A percentile compares a stretch with the other conserved stretches of the same genome.
Conservation (phyloP, 805 yeast species). For the Hanseniaspora lachancei region DNA sequence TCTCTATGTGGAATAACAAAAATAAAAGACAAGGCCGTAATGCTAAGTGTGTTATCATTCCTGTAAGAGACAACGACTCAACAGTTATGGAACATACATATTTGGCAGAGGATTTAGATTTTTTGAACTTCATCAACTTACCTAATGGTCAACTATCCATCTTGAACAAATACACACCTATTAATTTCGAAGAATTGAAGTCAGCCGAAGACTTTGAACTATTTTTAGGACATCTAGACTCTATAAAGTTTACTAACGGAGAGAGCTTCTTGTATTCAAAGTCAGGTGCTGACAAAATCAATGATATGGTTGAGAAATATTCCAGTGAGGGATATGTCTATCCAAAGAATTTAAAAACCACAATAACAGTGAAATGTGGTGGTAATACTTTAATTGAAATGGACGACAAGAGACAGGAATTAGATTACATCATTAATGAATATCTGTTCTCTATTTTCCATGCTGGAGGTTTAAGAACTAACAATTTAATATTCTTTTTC, state of each 20-base stretch:
- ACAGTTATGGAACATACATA: slow-evolving; percentile 16
- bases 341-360: slow-evolving; percentile 18
- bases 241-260: slow-evolving; percentile 24
- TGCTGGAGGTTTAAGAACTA: slow-evolving; percentile 5
- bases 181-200: neutral
- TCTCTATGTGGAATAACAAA: slow-evolving; percentile 25
- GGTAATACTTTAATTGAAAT: slow-evolving; percentile 24
- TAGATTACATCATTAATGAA: slow-evolving; percentile 23
- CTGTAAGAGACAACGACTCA: slow-evolving; percentile 9
- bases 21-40: slow-evolving; percentile 19
- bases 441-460: slow-evolving; percentile 13
- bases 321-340: neutral
- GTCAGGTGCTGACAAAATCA: slow-evolving; percentile 12
- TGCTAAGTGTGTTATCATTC: slow-evolving; percentile 13
- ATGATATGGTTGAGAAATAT: slow-evolving; percentile 3
- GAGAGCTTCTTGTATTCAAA: slow-evolving; percentile 24
- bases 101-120: slow-evolving; percentile 21
- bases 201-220: slow-evolving; percentile 22
- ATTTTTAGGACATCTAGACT: slow-evolving; percentile 23
- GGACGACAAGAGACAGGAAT: slow-evolving; percentile 20
- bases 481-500: neutral
- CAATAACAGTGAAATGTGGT: slow-evolving; percentile 24
- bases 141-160: slow-evolving; percentile 22
- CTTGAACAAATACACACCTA: slow-evolving; percentile 22
- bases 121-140: slow-evolving; percentile 21